Conservation (phyloP, 75 land plant species). For the Picea sitchensis region DNA sequence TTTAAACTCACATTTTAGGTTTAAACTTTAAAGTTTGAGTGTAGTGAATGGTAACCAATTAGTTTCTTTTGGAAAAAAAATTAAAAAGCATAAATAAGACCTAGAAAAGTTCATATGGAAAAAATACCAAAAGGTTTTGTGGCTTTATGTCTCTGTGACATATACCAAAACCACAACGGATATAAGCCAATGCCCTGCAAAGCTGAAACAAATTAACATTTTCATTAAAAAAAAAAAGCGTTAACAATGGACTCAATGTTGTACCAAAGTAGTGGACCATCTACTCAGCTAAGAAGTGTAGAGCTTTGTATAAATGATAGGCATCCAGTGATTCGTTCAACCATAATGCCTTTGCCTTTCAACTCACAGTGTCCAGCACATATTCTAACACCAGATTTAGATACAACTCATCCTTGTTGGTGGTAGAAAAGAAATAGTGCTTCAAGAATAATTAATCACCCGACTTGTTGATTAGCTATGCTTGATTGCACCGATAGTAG, state of each 20-base stretch:
- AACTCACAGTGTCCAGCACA: constrained; percentile 74
- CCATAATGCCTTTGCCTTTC: constrained; percentile 44
- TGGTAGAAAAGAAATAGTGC: constrained; percentile 84
- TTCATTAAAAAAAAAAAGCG: not conserved
- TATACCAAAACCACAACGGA: constrained; percentile 66
- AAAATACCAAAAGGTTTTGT: no score
- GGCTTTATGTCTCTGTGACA: constrained; percentile 60
- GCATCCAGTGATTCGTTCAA: constrained; percentile 54
- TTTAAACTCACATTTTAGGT: no score
- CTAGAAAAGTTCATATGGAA: no score
- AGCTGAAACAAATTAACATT: constrained; percentile 36
- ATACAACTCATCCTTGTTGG: constrained; percentile 76
- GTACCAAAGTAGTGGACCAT: not conserved
- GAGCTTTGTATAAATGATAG: constrained; percentile 51
- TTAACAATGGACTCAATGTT: not conserved
- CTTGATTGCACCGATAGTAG: no score
- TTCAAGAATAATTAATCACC: constrained; percentile 13
- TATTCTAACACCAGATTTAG: constrained; percentile 88
- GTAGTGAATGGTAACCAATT: no score
- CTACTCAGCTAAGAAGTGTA: not conserved
- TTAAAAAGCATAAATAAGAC: no score
- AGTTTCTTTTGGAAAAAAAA: no score
- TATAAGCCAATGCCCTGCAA: constrained; percentile 82
- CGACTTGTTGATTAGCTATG: no score
- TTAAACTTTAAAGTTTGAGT: no score